Evolutionary conservation across 768 basidiomycete species (phyloP).

Genomic region (Royoungia palumana): DNA sequence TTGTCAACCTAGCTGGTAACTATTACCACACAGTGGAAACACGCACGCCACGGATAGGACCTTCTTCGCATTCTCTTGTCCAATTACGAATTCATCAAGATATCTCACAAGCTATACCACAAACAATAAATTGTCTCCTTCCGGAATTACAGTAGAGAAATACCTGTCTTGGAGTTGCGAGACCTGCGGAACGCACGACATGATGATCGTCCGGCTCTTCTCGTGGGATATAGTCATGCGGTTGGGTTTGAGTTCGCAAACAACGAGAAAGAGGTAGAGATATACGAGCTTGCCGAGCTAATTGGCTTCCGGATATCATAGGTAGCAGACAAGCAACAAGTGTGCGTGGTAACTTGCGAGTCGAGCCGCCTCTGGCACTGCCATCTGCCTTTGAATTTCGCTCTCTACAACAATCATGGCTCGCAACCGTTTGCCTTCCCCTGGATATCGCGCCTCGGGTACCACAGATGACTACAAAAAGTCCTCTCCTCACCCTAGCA

Average conservation of each 20-base stretch:
- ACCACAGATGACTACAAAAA: slow-evolving; percentile 30
- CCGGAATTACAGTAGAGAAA: background rate
- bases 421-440: slow-evolving; percentile 48
- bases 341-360: too few species aligned
- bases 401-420: slow-evolving; percentile 34
- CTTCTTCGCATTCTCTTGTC: slow-evolving; percentile 91
- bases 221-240: slow-evolving; percentile 37
- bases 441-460: slow-evolving; percentile 34
- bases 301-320: slow-evolving; percentile 23
- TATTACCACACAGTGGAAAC: background rate
- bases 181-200: slow-evolving; percentile 40
- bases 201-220: slow-evolving; percentile 33
- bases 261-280: slow-evolving; percentile 31
- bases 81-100: slow-evolving; percentile 85
- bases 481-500: slow-evolving; percentile 31
- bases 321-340: background rate
- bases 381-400: background rate
- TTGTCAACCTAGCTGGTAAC: slow-evolving; percentile 1
- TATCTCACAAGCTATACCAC: slow-evolving; percentile 68
- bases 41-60: slow-evolving; percentile 91
- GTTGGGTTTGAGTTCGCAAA: slow-evolving; percentile 58
- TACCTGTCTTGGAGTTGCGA: slow-evolving; percentile 61
- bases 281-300: slow-evolving; percentile 26
- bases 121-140: slow-evolving; percentile 9
- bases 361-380: background rate